Percentiles rank a stretch among this genome's conserved stretches.
Evolutionary conservation across 2,329 filamentous ascomycete species (phyloP).

Genomic region (Fusarium sambucinum): DNA sequence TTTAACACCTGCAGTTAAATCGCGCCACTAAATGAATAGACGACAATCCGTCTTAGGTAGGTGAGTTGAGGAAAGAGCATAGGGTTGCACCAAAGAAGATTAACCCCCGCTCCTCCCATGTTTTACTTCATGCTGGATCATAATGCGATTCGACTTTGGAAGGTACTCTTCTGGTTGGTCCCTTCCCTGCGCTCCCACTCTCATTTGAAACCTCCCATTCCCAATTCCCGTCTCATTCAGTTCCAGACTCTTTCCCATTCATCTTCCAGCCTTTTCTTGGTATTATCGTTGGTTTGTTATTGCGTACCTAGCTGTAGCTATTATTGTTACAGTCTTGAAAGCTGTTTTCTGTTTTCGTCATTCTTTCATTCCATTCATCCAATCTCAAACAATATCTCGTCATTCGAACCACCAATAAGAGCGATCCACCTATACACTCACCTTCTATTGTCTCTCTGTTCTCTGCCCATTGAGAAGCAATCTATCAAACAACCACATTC

Average conservation of each 20-base stretch:
- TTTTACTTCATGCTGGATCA: slow-evolving; percentile 32
- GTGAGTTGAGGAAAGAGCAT: background rate
- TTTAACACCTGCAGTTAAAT: slow-evolving; percentile 43
- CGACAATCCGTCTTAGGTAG: slow-evolving; percentile 2
- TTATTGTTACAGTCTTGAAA: slow-evolving; percentile 31
- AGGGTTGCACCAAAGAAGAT: slow-evolving; percentile 30
- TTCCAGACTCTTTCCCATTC: slow-evolving; percentile 34
- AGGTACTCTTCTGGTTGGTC: slow-evolving; percentile 13
- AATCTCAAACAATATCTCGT: slow-evolving; percentile 32
- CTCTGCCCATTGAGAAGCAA: slow-evolving; percentile 12
- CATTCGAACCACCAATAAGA: slow-evolving; percentile 21
- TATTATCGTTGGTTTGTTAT: slow-evolving; percentile 11
- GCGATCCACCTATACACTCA: slow-evolving; percentile 18
- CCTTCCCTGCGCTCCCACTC: slow-evolving; percentile 17
- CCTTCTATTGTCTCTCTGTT: slow-evolving; percentile 12
- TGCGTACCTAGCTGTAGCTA: slow-evolving; percentile 7
- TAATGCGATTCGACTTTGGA: slow-evolving; percentile 25
- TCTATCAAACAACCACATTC: slow-evolving; percentile 2
- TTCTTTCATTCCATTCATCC: slow-evolving; percentile 42
- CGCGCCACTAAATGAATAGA: slow-evolving; percentile 31
- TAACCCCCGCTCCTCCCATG: slow-evolving; percentile 33
- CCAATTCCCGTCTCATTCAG: slow-evolving; percentile 23
- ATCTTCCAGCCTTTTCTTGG: slow-evolving; percentile 34
- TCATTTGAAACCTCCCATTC: slow-evolving; percentile 43
- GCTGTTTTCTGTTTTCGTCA: slow-evolving; percentile 33